phyloP scores from a whole-genome alignment of 1,284 basidiomycete species.

The Rhodotorula sp. region DNA sequence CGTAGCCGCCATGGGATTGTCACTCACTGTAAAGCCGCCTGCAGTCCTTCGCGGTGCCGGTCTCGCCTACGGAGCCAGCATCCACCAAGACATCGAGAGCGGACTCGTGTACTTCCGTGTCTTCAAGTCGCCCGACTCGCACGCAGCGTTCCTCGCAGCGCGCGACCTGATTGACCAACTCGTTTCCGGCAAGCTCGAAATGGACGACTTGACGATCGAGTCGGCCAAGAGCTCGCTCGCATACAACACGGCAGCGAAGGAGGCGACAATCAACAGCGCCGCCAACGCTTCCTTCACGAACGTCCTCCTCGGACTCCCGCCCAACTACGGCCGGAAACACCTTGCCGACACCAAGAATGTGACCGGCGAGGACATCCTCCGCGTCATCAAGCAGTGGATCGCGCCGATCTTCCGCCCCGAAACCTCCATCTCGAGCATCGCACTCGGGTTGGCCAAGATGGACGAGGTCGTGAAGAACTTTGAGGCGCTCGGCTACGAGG shows the following conservation, averaged over 20 bases:
- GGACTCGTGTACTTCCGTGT: slow-evolving; percentile 73
- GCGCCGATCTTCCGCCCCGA: slow-evolving; percentile 80
- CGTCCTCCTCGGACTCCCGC: slow-evolving; percentile 73
- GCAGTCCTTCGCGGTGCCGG: slow-evolving; percentile 77
- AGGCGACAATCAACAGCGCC: slow-evolving; percentile 79
- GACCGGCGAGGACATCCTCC: slow-evolving; percentile 72
- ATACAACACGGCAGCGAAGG: slow-evolving; percentile 73
- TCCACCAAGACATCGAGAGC: slow-evolving; percentile 75
- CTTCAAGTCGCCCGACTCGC: slow-evolving; percentile 75
- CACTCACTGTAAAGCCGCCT: background rate
- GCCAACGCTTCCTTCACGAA: slow-evolving; percentile 78
- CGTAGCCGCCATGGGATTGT: background rate
- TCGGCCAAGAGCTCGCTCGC: slow-evolving; percentile 90
- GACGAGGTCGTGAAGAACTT: slow-evolving; percentile 70
- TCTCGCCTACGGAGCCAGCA: slow-evolving; percentile 86
- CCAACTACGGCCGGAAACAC: slow-evolving; percentile 69
- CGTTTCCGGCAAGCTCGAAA: slow-evolving; percentile 58
- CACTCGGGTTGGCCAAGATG: slow-evolving; percentile 76
- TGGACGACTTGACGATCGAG: slow-evolving; percentile 82
- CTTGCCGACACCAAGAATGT: slow-evolving; percentile 72
- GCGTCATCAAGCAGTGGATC: slow-evolving; percentile 71
- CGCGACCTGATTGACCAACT: slow-evolving; percentile 52
- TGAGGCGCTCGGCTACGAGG: slow-evolving; percentile 68
- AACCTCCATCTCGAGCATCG: slow-evolving; percentile 75
- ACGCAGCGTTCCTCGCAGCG: slow-evolving; percentile 80